Evolutionary conservation across 768 basidiomycete genomes (phyloP).

Genomic region (Phallus indusiatus): DNA sequence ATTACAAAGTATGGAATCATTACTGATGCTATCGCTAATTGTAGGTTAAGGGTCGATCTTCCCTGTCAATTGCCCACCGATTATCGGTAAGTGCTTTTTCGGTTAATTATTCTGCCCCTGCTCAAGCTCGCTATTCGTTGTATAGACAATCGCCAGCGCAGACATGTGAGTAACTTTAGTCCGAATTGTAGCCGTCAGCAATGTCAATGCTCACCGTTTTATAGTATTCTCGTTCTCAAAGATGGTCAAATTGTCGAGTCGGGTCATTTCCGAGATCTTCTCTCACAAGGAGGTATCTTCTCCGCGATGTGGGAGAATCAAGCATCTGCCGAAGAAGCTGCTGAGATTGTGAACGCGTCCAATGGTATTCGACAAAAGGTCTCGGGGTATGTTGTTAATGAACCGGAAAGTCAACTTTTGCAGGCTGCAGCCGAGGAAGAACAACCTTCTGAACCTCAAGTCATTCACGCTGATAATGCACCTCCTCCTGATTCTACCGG

Average conservation of each 20-base stretch:
- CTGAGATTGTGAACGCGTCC: slow-evolving; percentile 28
- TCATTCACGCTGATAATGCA: slow-evolving; percentile 8
- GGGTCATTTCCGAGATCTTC: slow-evolving; percentile 69
- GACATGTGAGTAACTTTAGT: slow-evolving; percentile 30
- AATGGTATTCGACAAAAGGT: slow-evolving; percentile 28
- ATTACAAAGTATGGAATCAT: neutral
- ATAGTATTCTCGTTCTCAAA: slow-evolving; percentile 81
- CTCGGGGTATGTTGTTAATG: slow-evolving; percentile 33
- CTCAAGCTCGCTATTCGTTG: slow-evolving; percentile 12
- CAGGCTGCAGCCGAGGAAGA: slow-evolving; percentile 17
- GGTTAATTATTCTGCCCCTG: neutral
- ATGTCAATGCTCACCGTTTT: slow-evolving; percentile 45
- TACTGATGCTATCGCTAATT: neutral
- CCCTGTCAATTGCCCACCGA: slow-evolving; percentile 72
- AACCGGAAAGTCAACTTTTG: neutral
- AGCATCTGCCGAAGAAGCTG: slow-evolving; percentile 52
- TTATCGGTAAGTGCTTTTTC: slow-evolving; percentile 48
- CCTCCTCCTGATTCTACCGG: neutral
- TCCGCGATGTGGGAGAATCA: slow-evolving; percentile 88
- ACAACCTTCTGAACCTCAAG: slow-evolving; percentile 13
- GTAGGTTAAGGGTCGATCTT: slow-evolving; percentile 50
- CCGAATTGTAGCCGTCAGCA: neutral
- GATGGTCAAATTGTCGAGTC: slow-evolving; percentile 83
- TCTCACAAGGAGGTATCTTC: slow-evolving; percentile 63
- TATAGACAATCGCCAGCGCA: slow-evolving; percentile 44